Evolutionary conservation across 2,329 filamentous ascomycete genomes (phyloP).

Genomic region (Beauveria varroae): DNA sequence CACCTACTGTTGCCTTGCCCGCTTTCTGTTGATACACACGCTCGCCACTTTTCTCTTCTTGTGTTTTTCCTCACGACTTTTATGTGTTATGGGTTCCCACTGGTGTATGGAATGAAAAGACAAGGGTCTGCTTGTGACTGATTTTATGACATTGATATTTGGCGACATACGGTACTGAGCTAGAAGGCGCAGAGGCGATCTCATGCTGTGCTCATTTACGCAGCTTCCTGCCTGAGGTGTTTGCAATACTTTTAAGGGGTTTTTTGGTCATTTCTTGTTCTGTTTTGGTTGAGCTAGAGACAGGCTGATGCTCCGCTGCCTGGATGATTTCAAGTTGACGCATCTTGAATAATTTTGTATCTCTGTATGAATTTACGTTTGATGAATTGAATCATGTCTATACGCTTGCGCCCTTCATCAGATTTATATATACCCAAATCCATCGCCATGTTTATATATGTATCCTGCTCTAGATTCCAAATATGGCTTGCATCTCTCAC

Average conservation of each 20-base stretch:
- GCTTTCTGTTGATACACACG: background rate
- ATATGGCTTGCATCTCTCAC: background rate
- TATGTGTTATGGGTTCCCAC: background rate
- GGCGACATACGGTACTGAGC: background rate
- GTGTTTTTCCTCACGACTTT: background rate
- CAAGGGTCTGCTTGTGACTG: background rate
- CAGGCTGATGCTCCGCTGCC: background rate
- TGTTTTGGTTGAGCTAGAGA: constrained; percentile 9
- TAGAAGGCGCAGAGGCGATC: constrained; percentile 7
- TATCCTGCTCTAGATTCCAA: too few species aligned
- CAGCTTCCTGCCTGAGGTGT: background rate
- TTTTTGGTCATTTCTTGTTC: background rate
- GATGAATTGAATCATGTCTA: background rate
- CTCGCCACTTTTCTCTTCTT: background rate
- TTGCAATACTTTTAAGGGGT: constrained; percentile 9
- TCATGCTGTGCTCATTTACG: background rate
- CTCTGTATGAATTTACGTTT: background rate
- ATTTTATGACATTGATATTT: background rate
- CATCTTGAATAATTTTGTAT: background rate
- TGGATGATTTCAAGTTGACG: background rate
- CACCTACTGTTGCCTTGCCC: background rate
- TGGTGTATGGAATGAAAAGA: background rate
- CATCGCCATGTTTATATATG: background rate
- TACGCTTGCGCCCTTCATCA: background rate
- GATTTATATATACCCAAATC: background rate